Conservation (phyloP, 441 rosid species). For the Erysimum cheiri region DNA sequence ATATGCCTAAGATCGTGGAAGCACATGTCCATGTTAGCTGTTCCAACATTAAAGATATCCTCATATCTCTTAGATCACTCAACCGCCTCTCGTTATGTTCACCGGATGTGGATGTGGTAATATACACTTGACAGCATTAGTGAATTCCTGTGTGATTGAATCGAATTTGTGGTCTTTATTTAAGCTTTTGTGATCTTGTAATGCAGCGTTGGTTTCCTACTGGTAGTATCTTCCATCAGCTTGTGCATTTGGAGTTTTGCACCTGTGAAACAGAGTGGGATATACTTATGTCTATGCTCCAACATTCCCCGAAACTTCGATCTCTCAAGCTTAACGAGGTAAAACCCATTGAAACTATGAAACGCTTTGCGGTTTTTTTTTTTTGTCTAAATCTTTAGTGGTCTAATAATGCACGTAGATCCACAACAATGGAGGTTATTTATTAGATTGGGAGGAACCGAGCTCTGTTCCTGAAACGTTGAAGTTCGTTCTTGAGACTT, state of each 20-base stretch:
- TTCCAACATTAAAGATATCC: not conserved
- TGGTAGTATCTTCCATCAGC: not conserved
- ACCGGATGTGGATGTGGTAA: not conserved
- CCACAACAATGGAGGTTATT: not conserved
- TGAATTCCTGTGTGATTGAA: not conserved
- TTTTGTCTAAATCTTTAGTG: not conserved
- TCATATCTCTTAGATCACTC: not conserved
- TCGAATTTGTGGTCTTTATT: not conserved
- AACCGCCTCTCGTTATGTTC: not conserved
- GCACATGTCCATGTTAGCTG: not conserved
- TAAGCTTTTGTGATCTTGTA: not conserved
- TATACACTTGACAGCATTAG: not conserved
- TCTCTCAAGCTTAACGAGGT: not conserved
- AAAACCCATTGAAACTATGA: not conserved
- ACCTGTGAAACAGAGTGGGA: not conserved
- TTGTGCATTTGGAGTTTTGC: constrained; percentile 13
- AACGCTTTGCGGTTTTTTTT: not conserved
- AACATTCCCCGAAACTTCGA: not conserved
- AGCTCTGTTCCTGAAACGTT: not conserved
- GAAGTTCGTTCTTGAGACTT: not conserved
- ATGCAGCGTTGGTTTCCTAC: not conserved
- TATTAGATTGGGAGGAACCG: not conserved
- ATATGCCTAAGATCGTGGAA: not conserved
- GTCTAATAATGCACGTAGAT: not conserved
- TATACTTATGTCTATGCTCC: not conserved